Evolutionary conservation across 495 filamentous ascomycete species (phyloP).

Genomic region (Aspergillus biplanus): DNA sequence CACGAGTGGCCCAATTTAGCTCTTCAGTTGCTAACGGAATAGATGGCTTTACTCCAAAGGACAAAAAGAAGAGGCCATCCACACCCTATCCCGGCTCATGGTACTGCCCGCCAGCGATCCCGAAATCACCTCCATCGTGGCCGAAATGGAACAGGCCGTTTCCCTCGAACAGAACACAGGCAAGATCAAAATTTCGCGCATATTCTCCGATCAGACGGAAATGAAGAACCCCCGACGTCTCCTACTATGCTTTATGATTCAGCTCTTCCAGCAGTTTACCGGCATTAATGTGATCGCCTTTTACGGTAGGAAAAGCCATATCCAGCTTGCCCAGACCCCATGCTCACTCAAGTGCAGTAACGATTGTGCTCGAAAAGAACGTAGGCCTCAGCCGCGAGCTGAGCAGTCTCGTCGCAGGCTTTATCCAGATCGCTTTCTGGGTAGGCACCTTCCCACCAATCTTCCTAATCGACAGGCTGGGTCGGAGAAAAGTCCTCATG

Average conservation of each 20-base stretch:
- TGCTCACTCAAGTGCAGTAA: slow-evolving; percentile 6
- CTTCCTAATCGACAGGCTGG: slow-evolving; percentile 45
- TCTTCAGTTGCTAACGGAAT: background rate
- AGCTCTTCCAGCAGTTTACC: slow-evolving; percentile 23
- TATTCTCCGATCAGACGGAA: slow-evolving; percentile 12
- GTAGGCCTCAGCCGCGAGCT: slow-evolving; percentile 27
- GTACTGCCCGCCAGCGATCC: too few relatives aligned
- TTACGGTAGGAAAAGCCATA: slow-evolving; percentile 12
- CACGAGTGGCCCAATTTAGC: background rate
- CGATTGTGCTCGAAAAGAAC: slow-evolving; percentile 14
- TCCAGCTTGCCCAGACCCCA: background rate
- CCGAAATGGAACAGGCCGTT: slow-evolving; percentile 18
- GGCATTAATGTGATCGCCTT: slow-evolving; percentile 26
- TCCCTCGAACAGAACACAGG: slow-evolving; percentile 10
- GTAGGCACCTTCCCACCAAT: slow-evolving; percentile 24
- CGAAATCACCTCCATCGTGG: too few relatives aligned
- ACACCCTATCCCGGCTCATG: too few relatives aligned
- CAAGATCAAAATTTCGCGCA: background rate
- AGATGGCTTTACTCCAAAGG: background rate
- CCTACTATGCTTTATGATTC: slow-evolving; percentile 9
- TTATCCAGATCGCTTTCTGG: slow-evolving; percentile 49
- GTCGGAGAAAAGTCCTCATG: slow-evolving; percentile 48
- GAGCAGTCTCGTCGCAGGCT: slow-evolving; percentile 45
- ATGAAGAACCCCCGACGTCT: slow-evolving; percentile 14
- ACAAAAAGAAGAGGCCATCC: too few relatives aligned